Percentiles rank a stretch among this genome's conserved stretches.
phyloP scores from a whole-genome alignment of 176 grass and related monocot species.

The Oryza rufipogon region DNA sequence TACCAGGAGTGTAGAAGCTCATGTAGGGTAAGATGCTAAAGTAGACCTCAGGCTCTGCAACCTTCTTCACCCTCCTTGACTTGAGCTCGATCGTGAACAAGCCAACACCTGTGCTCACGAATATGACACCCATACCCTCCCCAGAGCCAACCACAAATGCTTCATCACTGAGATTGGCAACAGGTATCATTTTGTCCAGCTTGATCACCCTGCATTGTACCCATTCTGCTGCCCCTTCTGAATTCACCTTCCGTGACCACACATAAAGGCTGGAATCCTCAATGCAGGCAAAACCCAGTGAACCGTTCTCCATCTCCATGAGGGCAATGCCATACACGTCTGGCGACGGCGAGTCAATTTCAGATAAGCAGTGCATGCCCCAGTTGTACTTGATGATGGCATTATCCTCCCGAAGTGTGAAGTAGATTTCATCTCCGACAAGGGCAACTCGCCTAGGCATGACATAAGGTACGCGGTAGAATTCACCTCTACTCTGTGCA shows the following conservation, averaged over 20 bases:
- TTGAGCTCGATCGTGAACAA: constrained; percentile 6
- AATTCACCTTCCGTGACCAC: background rate
- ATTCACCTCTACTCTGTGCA: too few species aligned
- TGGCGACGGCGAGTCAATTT: background rate
- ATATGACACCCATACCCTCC: background rate
- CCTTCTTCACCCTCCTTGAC: background rate
- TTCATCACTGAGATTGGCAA: background rate
- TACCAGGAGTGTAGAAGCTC: constrained; percentile 15
- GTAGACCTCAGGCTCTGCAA: background rate
- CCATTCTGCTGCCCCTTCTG: background rate
- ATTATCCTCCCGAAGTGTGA: background rate
- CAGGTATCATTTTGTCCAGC: background rate
- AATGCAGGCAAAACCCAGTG: constrained; percentile 6
- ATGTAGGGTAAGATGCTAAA: background rate
- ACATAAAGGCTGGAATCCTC: background rate
- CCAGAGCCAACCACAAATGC: background rate
- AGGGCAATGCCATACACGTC: background rate
- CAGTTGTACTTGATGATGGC: background rate
- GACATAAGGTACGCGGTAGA: background rate
- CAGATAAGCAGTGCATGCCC: background rate
- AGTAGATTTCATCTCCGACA: background rate
- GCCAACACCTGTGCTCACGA: background rate
- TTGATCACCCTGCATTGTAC: background rate
- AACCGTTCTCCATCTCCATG: background rate
- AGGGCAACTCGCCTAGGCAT: background rate